Evolutionary conservation across 2,329 filamentous ascomycete genomes (phyloP).

Genomic region (Dothideomycetidae sp.): DNA sequence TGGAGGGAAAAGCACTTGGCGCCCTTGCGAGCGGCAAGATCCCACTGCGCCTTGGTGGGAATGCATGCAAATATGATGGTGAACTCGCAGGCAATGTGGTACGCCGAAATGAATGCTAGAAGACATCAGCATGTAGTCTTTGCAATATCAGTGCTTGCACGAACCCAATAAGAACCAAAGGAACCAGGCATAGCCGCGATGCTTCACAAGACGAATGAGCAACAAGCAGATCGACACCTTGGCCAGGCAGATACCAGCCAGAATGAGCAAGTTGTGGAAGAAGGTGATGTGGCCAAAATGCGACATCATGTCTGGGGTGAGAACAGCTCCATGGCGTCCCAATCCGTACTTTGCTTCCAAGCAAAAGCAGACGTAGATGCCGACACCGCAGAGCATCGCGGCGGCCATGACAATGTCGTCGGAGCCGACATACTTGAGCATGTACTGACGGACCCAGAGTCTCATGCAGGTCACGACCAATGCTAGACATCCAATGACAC

Average conservation of each 20-base stretch:
- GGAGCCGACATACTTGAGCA: slow-evolving; percentile 34
- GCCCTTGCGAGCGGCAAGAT: slow-evolving; percentile 17
- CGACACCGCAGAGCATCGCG: slow-evolving; percentile 25
- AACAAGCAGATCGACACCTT: slow-evolving; percentile 37
- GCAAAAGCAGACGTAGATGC: slow-evolving; percentile 29
- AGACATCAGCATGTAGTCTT: neutral
- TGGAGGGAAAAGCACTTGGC: slow-evolving; percentile 31
- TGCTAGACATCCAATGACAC: slow-evolving; percentile 11
- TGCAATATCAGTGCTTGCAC: slow-evolving; percentile 11
- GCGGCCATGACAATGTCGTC: slow-evolving; percentile 36
- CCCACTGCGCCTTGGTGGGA: slow-evolving; percentile 33
- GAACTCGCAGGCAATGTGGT: slow-evolving; percentile 30
- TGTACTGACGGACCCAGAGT: slow-evolving; percentile 27
- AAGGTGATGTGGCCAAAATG: slow-evolving; percentile 30
- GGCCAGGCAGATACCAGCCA: slow-evolving; percentile 31
- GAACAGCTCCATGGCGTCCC: slow-evolving; percentile 29
- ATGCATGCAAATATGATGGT: slow-evolving; percentile 36
- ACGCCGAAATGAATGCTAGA: slow-evolving; percentile 28
- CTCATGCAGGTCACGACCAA: slow-evolving; percentile 9
- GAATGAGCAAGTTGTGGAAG: slow-evolving; percentile 34
- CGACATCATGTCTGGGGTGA: slow-evolving; percentile 19
- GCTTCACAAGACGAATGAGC: slow-evolving; percentile 30
- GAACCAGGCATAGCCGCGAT: slow-evolving; percentile 27
- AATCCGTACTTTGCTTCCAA: slow-evolving; percentile 33
- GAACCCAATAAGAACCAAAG: slow-evolving; percentile 31